phyloP scores from a whole-genome alignment of 2,329 filamentous ascomycete species.

The Stachybotrys chlorohalonatus region DNA sequence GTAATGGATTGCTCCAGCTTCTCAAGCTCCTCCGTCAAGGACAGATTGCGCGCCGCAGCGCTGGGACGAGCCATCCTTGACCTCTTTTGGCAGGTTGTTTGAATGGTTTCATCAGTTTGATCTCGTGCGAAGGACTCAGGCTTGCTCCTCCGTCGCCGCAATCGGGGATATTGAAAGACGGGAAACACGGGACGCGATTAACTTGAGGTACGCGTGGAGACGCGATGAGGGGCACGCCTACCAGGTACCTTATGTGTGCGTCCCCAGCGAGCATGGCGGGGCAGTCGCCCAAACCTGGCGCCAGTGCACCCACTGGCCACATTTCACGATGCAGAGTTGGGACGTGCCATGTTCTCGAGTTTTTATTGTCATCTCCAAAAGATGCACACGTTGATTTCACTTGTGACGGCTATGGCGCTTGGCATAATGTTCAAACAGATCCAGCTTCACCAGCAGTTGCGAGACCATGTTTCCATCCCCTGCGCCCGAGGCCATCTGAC shows the following conservation, averaged over 20 bases:
- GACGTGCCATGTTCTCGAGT: too few relatives aligned
- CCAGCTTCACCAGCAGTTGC: slow-evolving; percentile 58
- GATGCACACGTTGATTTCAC: background rate
- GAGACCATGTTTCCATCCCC: slow-evolving; percentile 52
- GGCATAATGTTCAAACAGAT: slow-evolving; percentile 61
- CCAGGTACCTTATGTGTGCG: background rate
- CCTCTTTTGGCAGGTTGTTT: slow-evolving; percentile 1
- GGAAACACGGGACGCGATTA: background rate
- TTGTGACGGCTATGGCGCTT: slow-evolving; percentile 7
- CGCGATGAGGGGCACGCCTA: slow-evolving; percentile 21
- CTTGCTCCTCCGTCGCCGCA: too few relatives aligned
- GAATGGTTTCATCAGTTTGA: slow-evolving; percentile 2
- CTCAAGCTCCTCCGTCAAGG: slow-evolving; percentile 90
- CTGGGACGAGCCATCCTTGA: slow-evolving; percentile 40
- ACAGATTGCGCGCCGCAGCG: slow-evolving; percentile 48
- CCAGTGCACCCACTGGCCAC: too few relatives aligned
- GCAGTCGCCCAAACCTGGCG: background rate
- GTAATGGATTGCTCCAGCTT: slow-evolving; percentile 95
- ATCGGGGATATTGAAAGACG: too few relatives aligned
- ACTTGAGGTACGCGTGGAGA: slow-evolving; percentile 10
- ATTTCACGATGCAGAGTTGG: too few relatives aligned
- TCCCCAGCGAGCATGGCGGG: background rate
- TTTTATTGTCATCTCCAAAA: background rate
- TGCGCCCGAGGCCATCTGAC: slow-evolving; percentile 26
- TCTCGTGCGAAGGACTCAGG: background rate